Percentiles rank a stretch among this genome's conserved stretches.
Conservation (phyloP, 805 yeast genomes). For the Lipomyces orientalis region DNA sequence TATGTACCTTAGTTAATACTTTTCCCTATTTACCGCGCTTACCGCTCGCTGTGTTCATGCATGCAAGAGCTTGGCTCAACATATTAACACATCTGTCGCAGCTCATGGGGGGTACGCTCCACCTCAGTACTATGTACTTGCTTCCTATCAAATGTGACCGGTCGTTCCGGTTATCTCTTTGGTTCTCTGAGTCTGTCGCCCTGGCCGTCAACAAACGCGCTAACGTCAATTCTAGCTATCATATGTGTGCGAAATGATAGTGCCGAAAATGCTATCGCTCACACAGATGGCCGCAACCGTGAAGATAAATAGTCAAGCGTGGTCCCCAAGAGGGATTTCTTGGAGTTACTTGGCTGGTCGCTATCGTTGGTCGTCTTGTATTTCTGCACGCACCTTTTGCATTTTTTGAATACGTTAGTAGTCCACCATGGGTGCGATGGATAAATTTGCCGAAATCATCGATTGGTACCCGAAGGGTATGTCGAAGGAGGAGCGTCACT, state of each 20-base stretch:
- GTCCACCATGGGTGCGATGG: not conserved
- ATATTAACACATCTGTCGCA: too few relatives aligned
- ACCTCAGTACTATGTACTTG: too few relatives aligned
- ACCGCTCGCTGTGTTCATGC: too few relatives aligned
- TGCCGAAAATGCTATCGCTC: too few relatives aligned
- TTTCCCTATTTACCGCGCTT: too few relatives aligned
- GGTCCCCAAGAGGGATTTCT: not conserved
- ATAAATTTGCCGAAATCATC: slow-evolving; percentile 21
- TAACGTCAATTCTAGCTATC: not conserved
- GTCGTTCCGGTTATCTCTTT: not conserved
- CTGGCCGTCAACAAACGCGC: not conserved
- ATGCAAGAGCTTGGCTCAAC: too few relatives aligned
- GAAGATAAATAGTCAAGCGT: not conserved
- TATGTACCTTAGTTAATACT: too few relatives aligned
- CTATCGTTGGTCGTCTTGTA: not conserved
- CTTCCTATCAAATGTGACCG: too few relatives aligned
- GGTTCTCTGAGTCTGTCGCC: not conserved
- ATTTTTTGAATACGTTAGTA: not conserved
- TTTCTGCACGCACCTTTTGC: not conserved
- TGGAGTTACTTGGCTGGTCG: not conserved
- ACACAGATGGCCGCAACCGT: not conserved
- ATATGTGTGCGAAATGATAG: too few relatives aligned
- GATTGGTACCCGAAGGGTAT: slow-evolving; percentile 35
- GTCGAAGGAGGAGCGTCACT: slow-evolving; percentile 54
- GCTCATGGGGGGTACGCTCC: too few relatives aligned